Evolutionary conservation across 148 eudicot species (phyloP).

Genomic region (Arctostaphylos glauca): DNA sequence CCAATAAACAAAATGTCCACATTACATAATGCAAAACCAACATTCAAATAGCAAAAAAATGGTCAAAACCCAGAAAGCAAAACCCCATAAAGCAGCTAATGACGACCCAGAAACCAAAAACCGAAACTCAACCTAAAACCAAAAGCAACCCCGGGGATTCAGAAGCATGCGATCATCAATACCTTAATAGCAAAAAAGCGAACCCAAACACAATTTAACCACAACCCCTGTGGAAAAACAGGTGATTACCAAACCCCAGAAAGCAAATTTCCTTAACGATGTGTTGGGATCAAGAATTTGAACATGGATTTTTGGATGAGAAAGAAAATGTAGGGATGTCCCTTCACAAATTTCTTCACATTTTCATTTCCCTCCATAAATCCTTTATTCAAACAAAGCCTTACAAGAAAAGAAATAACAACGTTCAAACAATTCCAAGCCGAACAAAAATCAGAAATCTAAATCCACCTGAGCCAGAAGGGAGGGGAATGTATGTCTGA

Average conservation of each 20-base stretch:
- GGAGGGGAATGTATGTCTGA: slow-evolving; percentile 54
- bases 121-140: background rate
- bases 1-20: background rate
- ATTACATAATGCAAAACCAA: background rate
- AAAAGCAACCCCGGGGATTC: slow-evolving; percentile 11
- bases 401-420: background rate
- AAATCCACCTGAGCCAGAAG: slow-evolving; percentile 51
- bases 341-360: background rate
- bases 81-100: background rate
- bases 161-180: background rate
- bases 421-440: background rate
- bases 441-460: background rate
- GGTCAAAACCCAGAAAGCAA: background rate
- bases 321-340: background rate
- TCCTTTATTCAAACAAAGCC: background rate
- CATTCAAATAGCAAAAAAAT: background rate
- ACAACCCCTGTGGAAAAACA: slow-evolving; percentile 5
- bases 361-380: background rate
- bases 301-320: background rate
- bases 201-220: background rate
- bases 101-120: slow-evolving; percentile 3
- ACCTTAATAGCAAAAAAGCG: background rate
- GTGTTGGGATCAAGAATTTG: background rate
- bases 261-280: background rate
- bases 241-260: background rate